Evolutionary conservation across 805 yeast species (phyloP), one percentile per base, ranked within the genome.

Genomic region (Scheffersomyces lignosus): DNA sequence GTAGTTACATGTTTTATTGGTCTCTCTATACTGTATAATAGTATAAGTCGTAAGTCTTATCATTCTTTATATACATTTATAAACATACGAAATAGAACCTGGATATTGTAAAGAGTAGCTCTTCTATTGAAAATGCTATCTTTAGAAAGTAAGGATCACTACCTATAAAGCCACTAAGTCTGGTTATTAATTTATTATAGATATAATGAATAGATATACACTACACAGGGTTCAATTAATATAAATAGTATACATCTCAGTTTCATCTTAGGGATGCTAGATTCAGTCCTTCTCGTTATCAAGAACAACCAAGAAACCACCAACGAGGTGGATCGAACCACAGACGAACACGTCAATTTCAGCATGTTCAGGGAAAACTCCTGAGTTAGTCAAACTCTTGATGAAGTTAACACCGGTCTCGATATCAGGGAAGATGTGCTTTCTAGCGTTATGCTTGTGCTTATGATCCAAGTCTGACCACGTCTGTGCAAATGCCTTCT

Each of bases 281-380:
- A n/a, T n/a, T n/a, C n/a, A n/a, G 33, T 59, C 61, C 37, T 43
- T 60, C 31, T 62, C 60, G 17, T 60, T 60, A 37, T 91, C 96
- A 29, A 88, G 64, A 4, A 90, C 96, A 3, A 88, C 89, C 26
- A 93, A 63, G 39, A 93, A 76, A 0, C 98, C 99, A 13, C 99
- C 99, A 8, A 93, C 96, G 39, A 95, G 68, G 58, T 91, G 96
- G 46, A 93, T 69, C 4, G 97, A 89, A 1, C 99, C 99, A 41
- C 95, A 85, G 0, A 89, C 97, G 64, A 89, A 84, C 1, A 88
- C 95, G 45, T 88, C 89, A 15, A 79, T 62, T 18, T 46, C 52
- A 14, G 27, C 24, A 17, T 36, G 29, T 13, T 42, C 46, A 18
- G 46, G 34, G 17, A 42, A 49, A 13, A 70, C 71, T 27, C 26